Evolutionary conservation across 805 yeast species (phyloP).

Genomic region (Debaryomyces castellii): DNA sequence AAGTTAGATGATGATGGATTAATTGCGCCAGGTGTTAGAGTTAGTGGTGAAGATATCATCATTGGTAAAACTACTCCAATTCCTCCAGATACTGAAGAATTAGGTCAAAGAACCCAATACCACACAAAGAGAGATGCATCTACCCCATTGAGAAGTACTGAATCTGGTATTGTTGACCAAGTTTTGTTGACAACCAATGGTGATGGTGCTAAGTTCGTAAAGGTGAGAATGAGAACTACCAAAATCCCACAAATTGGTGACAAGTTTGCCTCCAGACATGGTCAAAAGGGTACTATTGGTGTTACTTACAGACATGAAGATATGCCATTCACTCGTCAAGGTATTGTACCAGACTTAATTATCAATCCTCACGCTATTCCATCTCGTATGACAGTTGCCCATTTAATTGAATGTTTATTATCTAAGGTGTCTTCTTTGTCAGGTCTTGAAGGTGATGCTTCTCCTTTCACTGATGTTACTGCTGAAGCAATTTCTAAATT

Average conservation of each 20-base stretch:
- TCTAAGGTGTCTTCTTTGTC: slow-evolving; percentile 93
- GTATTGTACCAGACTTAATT: slow-evolving; percentile 94
- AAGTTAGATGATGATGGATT: slow-evolving; percentile 98
- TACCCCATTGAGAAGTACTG: slow-evolving; percentile 94
- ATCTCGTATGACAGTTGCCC: slow-evolving; percentile 99
- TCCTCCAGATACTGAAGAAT: slow-evolving; percentile 98
- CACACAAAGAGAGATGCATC: slow-evolving; percentile 99
- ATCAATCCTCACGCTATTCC: slow-evolving; percentile 99
- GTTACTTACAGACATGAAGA: slow-evolving; percentile 97
- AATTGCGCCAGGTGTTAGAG: slow-evolving; percentile 97
- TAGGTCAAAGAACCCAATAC: slow-evolving; percentile 97
- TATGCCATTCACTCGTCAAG: slow-evolving; percentile 96
- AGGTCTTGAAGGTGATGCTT: slow-evolving; percentile 98
- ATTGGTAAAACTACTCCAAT: slow-evolving; percentile 99
- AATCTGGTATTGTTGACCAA: slow-evolving; percentile 97
- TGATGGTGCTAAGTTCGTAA: slow-evolving; percentile 96
- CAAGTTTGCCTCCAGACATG: slow-evolving; percentile 98
- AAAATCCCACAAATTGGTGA: slow-evolving; percentile 99
- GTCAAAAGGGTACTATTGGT: slow-evolving; percentile 99
- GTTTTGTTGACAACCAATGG: slow-evolving; percentile 95
- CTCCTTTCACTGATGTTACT: slow-evolving; percentile 97
- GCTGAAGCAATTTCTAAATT: slow-evolving; percentile 94
- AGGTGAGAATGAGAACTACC: slow-evolving; percentile 98
- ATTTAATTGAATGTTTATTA: slow-evolving; percentile 95
- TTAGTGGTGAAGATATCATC: slow-evolving; percentile 97